phyloP scores from a whole-genome alignment of 2,329 filamentous ascomycete genomes.

The Scedosporium aurantiacum region DNA sequence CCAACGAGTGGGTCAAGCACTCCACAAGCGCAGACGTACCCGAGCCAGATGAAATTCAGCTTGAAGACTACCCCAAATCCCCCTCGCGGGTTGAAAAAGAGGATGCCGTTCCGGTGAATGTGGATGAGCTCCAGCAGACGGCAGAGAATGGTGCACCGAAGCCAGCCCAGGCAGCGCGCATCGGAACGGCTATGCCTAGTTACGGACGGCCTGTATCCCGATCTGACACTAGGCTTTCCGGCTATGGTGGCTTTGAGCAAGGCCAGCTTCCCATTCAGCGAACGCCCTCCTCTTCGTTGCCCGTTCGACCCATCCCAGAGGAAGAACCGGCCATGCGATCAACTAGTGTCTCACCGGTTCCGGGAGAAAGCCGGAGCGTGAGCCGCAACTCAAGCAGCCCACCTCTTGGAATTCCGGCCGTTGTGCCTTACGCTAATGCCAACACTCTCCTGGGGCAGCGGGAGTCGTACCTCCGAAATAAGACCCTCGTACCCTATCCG shows the following conservation, averaged over 20 bases:
- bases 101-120: constrained; percentile 46
- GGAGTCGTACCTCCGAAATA: constrained; percentile 42
- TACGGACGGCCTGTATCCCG: not conserved
- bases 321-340: constrained; percentile 23
- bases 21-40: constrained; percentile 66
- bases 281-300: not conserved
- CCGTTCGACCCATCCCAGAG: constrained; percentile 30
- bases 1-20: constrained; percentile 95
- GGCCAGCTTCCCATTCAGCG: not conserved
- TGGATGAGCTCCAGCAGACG: constrained; percentile 56
- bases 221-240: not conserved
- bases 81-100: constrained; percentile 25
- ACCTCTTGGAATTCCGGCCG: constrained; percentile 15
- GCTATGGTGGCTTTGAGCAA: not conserved
- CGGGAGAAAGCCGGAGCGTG: not conserved
- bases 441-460: constrained; percentile 46
- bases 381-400: constrained; percentile 12
- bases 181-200: not conserved
- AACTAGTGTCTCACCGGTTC: not conserved
- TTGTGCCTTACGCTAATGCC: constrained; percentile 39
- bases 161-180: constrained; percentile 13
- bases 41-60: constrained; percentile 47
- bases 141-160: constrained; percentile 37
- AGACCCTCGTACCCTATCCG: constrained; percentile 23
- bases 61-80: constrained; percentile 27